Base-by-base conservation (phyloP, 1,139 yeast genomes). In the Geotrichum armillariae region DNA sequence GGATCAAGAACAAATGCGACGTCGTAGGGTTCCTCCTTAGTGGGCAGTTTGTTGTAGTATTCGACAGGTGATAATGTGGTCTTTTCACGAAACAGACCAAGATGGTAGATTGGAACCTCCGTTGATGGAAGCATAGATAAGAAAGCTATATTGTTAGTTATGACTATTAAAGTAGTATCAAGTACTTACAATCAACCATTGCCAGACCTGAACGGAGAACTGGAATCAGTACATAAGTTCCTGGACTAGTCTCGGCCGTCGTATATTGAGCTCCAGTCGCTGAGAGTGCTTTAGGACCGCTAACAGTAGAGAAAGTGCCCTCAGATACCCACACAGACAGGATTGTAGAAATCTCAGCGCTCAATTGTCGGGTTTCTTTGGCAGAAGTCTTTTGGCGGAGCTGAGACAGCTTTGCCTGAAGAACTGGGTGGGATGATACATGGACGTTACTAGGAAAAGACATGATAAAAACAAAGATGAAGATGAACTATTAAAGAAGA, bases 11-110 rank as follows among this genome's bases (percentile, higher is more conserved):
- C 62, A 55, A 65, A 58, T 5, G 68, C 71, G 18, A 63, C 39
- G 27, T 62, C 64, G 41, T 49, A 54, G 12, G 58, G 55, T 20
- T 43, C 46, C 12, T 53, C 40, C 23, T 55, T 53, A 8, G 60
- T 61, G 20, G 68, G 68, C 35, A 67, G 61, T 54, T 66, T 66
- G 57, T 66, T 67, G 60, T 67, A 67, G 60, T 67, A 67, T 51
- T 67, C 71, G 16, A 67, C 65, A 8, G 71, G 69, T 12, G 62
- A 56, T 23, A 66, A 56, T 5, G 68, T 59, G 41, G 58, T 44
- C 54, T 65, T 61, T 47, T 67, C 71, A 3, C 71, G 59, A 54
- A 61, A 67, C 41, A 67, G 55, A 5, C 71, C 71, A 22, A 67
- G 50, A 46, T 67, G 70, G 55, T 60, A 65, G 18, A 66, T 60